These are phyloP conservation scores for Lachnellula hyalina DNA, from an alignment of 2,329 filamentous ascomycete genomes.

Conservation along the genomic window DNA sequence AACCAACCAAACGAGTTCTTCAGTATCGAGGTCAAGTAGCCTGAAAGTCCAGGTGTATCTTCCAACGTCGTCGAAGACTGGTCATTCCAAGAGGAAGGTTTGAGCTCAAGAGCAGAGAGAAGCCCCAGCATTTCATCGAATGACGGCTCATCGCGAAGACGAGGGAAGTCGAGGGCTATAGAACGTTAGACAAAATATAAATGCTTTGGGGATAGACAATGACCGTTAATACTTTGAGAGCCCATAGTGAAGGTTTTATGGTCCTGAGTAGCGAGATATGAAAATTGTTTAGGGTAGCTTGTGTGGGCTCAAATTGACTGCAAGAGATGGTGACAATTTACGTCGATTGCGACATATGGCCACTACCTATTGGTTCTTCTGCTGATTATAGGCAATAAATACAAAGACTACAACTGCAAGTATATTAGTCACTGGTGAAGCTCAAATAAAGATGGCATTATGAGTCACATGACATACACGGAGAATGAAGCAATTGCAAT, in stretches of 20 bases:
- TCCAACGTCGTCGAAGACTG: not conserved
- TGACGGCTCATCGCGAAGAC: conserved; percentile 71
- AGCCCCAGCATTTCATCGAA: conserved; percentile 57
- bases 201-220: not conserved
- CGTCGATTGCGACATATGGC: too few species aligned
- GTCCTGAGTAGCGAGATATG: not conserved
- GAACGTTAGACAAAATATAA: not conserved
- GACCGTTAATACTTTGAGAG: not conserved
- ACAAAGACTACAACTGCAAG: too few species aligned
- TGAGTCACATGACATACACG: too few species aligned
- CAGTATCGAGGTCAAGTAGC: conserved; percentile 34
- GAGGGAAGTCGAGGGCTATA: conserved; percentile 69
- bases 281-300: not conserved
- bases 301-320: too few species aligned
- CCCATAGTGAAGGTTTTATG: not conserved
- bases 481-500: too few species aligned
- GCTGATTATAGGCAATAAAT: too few species aligned
- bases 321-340: too few species aligned
- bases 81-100: conserved; percentile 60
- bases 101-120: conserved; percentile 59
- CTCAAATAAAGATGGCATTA: too few species aligned
- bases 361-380: too few species aligned
- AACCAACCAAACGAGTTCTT: conserved; percentile 56
- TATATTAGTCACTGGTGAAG: too few species aligned
- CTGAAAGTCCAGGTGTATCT: conserved; percentile 20